Evolutionary conservation across 345 rosid species (phyloP), one percentile per base, ranked within the genome.

Genomic region (Rhizophora mangle): DNA sequence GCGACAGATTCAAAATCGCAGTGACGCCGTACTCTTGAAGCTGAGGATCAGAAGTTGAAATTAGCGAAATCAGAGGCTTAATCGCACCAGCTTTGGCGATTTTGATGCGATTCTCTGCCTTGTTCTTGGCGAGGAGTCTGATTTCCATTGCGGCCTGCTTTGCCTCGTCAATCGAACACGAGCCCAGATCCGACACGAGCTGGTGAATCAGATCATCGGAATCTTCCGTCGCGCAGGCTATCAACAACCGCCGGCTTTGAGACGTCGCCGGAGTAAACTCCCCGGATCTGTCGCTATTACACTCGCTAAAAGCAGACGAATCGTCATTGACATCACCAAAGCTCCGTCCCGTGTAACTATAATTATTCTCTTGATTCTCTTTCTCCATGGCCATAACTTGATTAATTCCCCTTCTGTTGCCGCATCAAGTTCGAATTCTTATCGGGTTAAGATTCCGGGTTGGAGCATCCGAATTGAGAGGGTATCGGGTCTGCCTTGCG

Each of bases 101-200:
- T 75, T 84, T 86, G 74, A 87, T 65, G 65, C 99, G 97, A 51
- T 89, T 86, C 79, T 92, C 96, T 1, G 92, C 76, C 56, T 88
- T 92, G 85, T 95, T 87, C 85, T 92, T 95, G 36, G 99, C 90
- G 65, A 92, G 84, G 43, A 95, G 90, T 58, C 97, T 79, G 74
- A 92, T 81, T 85, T 95, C 99, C 96, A 95, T 81, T 24, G 96
- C 99, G n/a, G 99, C 97, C 58, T 87, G 96, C 81, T 89, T 92
- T 75, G 85, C 93, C 71, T 87, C 91, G 19, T 95, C 92, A 75
- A 91, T 82, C 74, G 91, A 86, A 62, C 78, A 84, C 67, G 99
- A 87, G 49, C 78, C 87, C 1, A 95, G 96, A 79, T 73, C 88
- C 37, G 81, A 65, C 0, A 95, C 96, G 58, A 95, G 91, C 68